Percentiles rank a stretch among this genome's conserved stretches.
Conservation (phyloP, 2,329 filamentous ascomycete genomes). For the Fusarium pseudoanthophilum region DNA sequence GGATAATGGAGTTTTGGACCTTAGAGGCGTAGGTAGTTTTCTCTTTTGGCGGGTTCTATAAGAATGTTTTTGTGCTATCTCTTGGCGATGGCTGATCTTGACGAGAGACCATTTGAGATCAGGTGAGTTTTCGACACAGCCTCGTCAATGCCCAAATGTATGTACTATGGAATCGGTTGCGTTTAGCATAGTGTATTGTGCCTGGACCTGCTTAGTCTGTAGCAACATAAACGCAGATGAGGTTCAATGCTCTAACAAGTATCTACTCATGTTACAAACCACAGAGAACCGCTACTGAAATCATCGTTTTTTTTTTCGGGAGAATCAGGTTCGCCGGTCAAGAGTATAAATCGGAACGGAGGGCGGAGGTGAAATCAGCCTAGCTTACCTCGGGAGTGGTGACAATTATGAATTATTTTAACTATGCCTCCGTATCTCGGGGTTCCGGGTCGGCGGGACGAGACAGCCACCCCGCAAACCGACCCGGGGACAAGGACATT, state of each 20-base stretch:
- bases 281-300: background rate
- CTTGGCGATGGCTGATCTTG: background rate
- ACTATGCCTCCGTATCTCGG: conserved; percentile 40
- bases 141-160: background rate
- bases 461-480: conserved; percentile 30
- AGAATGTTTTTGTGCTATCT: background rate
- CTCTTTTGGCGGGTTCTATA: background rate
- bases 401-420: conserved; percentile 44
- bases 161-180: background rate
- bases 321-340: conserved; percentile 7
- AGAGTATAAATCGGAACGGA: conserved; percentile 18
- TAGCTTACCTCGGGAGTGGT: conserved; percentile 37
- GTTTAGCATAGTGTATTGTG: background rate
- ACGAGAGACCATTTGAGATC: background rate
- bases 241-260: background rate
- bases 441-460: conserved; percentile 42
- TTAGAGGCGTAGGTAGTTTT: background rate
- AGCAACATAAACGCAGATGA: background rate
- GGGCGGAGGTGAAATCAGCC: conserved; percentile 5
- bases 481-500: conserved; percentile 29
- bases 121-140: background rate
- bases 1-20: conserved; percentile 19
- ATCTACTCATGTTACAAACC: background rate
- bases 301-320: background rate
- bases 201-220: background rate